Percentiles rank a stretch among this genome's conserved stretches.
These are phyloP conservation scores for Lomentospora prolificans DNA, from an alignment of 2,329 filamentous ascomycete species.

Conservation along the genomic window DNA sequence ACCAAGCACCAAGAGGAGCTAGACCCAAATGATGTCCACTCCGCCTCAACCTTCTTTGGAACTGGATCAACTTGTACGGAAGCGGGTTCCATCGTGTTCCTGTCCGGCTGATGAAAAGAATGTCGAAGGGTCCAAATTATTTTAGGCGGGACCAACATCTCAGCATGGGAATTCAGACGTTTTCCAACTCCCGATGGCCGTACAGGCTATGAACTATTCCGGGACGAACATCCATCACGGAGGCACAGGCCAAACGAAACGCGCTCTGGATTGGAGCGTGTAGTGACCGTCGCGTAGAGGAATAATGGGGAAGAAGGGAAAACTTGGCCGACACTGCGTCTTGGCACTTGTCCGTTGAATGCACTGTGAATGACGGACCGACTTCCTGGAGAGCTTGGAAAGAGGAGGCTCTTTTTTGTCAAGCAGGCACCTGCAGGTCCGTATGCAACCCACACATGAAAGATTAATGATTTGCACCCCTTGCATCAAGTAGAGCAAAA, in stretches of 20 bases:
- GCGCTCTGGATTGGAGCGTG: too few species aligned
- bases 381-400: not conserved
- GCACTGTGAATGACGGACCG: not conserved
- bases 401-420: not conserved
- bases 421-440: not conserved
- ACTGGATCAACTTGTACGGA: not conserved
- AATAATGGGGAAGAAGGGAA: not conserved
- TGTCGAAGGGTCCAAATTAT: not conserved
- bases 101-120: not conserved
- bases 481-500: not conserved
- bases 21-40: not conserved
- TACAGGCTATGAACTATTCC: not conserved
- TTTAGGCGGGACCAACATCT: not conserved
- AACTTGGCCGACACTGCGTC: not conserved
- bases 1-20: not conserved
- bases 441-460: not conserved
- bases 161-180: not conserved
- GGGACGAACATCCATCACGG: not conserved
- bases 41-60: not conserved
- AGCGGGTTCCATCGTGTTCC: not conserved
- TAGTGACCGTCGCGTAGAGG: too few species aligned
- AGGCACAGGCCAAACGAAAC: too few species aligned
- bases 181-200: not conserved
- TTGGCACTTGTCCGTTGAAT: not conserved
- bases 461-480: not conserved